Evolutionary conservation across 352 stramenopile species (phyloP).

Genomic region (Pythium scleroteichum): DNA sequence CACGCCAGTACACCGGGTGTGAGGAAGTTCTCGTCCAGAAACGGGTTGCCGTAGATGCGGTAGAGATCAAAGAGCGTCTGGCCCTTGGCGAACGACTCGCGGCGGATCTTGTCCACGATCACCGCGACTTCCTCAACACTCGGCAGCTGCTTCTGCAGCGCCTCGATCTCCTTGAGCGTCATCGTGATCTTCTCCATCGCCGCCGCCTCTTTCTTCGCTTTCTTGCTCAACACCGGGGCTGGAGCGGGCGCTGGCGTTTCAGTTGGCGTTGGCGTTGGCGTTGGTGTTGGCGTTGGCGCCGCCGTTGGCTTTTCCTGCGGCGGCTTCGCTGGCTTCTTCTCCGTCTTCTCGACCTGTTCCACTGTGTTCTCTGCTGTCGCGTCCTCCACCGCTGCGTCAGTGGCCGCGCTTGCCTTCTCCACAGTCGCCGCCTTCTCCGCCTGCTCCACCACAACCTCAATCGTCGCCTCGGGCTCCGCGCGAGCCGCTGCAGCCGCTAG

Average conservation of each 20-base stretch:
- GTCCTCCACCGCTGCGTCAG: not conserved
- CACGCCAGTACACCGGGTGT: slow-evolving; percentile 77
- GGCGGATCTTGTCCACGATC: slow-evolving; percentile 59
- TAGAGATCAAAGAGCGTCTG: slow-evolving; percentile 85
- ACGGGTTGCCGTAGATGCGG: slow-evolving; percentile 85
- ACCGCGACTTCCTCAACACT: slow-evolving; percentile 62
- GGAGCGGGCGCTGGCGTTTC: not conserved
- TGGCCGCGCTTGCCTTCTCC: not conserved
- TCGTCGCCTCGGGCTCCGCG: not conserved
- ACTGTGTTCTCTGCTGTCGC: not conserved
- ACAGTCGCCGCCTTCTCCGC: not conserved
- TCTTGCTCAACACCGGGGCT: slow-evolving; percentile 8
- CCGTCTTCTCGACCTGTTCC: slow-evolving; percentile 8
- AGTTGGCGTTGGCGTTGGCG: too few relatives aligned
- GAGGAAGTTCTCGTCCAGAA: slow-evolving; percentile 80
- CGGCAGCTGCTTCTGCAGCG: slow-evolving; percentile 74
- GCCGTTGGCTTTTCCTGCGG: slow-evolving; percentile 5
- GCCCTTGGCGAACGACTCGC: slow-evolving; percentile 73
- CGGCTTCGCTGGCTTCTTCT: slow-evolving; percentile 9
- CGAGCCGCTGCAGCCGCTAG: not conserved
- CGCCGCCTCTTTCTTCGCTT: slow-evolving; percentile 32
- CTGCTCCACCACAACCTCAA: not conserved
- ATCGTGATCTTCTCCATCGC: slow-evolving; percentile 67
- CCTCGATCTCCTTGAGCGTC: slow-evolving; percentile 71
- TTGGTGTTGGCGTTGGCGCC: too few relatives aligned